phyloP scores from a whole-genome alignment of 2,329 filamentous ascomycete species.

The Fusarium caatingaense region DNA sequence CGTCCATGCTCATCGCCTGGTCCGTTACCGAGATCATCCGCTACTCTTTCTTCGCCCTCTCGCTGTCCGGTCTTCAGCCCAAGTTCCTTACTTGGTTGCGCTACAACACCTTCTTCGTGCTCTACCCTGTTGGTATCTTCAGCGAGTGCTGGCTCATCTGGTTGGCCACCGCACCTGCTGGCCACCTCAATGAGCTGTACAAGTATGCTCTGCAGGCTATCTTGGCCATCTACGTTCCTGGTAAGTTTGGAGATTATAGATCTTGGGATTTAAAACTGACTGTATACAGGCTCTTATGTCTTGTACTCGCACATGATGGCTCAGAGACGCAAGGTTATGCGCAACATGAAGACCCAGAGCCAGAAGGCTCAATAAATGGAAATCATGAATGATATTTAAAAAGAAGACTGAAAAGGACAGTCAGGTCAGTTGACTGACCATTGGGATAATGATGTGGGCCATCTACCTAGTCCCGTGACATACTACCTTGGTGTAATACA shows the following conservation, averaged over 20 bases:
- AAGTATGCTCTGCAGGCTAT: conserved; percentile 72
- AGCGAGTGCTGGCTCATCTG: conserved; percentile 89
- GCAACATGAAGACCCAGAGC: conserved; percentile 65
- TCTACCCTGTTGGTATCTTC: conserved; percentile 91
- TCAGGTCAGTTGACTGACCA: neutral
- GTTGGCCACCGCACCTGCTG: conserved; percentile 71
- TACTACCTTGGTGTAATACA: conserved; percentile 9
- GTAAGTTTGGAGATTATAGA: conserved; percentile 60
- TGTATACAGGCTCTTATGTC: conserved; percentile 73
- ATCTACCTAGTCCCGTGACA: neutral
- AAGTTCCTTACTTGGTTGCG: conserved; percentile 79
- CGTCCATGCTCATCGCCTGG: conserved; percentile 88
- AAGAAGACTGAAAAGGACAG: neutral
- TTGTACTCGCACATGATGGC: conserved; percentile 95
- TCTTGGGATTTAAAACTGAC: conserved; percentile 4
- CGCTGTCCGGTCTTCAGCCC: conserved; percentile 72
- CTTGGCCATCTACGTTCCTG: conserved; percentile 81
- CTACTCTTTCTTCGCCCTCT: conserved; percentile 89
- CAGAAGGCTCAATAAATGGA: conserved; percentile 52
- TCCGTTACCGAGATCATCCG: conserved; percentile 90
- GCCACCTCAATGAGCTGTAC: conserved; percentile 58
- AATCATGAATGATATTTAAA: neutral
- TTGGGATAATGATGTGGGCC: neutral
- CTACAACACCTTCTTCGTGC: conserved; percentile 91
- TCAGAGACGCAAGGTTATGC: conserved; percentile 84